Evolutionary conservation across 345 rosid genomes (phyloP).

Genomic region (Kernera saxatilis): DNA sequence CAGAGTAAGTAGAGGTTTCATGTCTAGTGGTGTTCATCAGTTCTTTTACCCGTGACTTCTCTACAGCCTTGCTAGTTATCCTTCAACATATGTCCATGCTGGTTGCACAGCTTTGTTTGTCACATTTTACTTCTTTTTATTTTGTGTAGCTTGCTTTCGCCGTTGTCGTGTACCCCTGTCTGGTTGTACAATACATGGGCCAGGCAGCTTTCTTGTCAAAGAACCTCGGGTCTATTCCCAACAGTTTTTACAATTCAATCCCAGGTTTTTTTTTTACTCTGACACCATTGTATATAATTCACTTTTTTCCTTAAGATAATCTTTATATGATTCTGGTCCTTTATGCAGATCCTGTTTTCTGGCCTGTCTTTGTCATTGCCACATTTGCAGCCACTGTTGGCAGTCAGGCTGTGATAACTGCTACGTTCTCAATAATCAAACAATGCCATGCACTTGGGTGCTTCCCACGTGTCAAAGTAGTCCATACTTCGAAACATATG

Average conservation of each 20-base stretch:
- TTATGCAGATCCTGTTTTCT: constrained; percentile 58
- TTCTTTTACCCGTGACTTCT: constrained; percentile 6
- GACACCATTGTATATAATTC: neutral
- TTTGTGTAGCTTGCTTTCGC: constrained; percentile 73
- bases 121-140: constrained; percentile 14
- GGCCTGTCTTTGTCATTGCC: constrained; percentile 90
- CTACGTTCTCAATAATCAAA: constrained; percentile 83
- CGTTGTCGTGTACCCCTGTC: constrained; percentile 73
- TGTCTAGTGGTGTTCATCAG: constrained; percentile 11
- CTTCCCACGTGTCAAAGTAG: constrained; percentile 92
- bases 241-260: constrained; percentile 70
- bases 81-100: constrained; percentile 3
- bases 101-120: constrained; percentile 6
- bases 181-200: constrained; percentile 97
- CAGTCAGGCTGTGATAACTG: constrained; percentile 84
- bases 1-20: constrained; percentile 44
- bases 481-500: constrained; percentile 77
- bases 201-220: constrained; percentile 94
- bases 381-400: constrained; percentile 92
- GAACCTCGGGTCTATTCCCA: constrained; percentile 36
- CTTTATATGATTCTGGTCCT: constrained; percentile 22
- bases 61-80: constrained; percentile 8
- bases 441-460: constrained; percentile 96
- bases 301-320: neutral
- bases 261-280: constrained; percentile 56